Conservation (phyloP, 257 asterid species). For the Hygrophila difformis region DNA sequence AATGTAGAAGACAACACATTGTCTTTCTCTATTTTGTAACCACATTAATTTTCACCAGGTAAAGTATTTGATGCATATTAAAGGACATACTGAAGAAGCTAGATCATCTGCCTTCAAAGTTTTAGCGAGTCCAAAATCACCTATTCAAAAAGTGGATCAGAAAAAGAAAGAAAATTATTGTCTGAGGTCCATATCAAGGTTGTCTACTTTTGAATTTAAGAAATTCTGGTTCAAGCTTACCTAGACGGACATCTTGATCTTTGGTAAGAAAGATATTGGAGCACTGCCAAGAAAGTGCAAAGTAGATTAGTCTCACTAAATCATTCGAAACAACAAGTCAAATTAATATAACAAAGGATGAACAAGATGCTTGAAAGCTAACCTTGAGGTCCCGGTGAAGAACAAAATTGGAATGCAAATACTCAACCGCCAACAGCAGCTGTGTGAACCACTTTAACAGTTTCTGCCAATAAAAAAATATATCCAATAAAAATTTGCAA, state of each 20-base stretch:
- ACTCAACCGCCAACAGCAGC: slow-evolving; percentile 83
- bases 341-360: slow-evolving; percentile 12
- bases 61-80: slow-evolving; percentile 13
- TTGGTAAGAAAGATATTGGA: slow-evolving; percentile 95
- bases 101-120: slow-evolving; percentile 95
- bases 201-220: too few relatives aligned
- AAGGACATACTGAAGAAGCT: slow-evolving; percentile 91
- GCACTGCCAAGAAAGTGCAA: slow-evolving; percentile 51
- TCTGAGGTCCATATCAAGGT: slow-evolving; percentile 1
- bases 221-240: slow-evolving; percentile 31
- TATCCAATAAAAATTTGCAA: not conserved
- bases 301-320: slow-evolving; percentile 17
- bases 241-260: slow-evolving; percentile 89
- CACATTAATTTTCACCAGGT: slow-evolving; percentile 2
- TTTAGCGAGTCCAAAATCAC: slow-evolving; percentile 99
- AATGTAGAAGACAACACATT: not conserved
- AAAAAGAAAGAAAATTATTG: slow-evolving; percentile 6
- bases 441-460: slow-evolving; percentile 93
- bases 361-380: slow-evolving; percentile 12
- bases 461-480: slow-evolving; percentile 38
- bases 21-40: not conserved
- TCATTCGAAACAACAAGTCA: slow-evolving; percentile 7
- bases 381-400: slow-evolving; percentile 97
- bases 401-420: slow-evolving; percentile 91
- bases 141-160: slow-evolving; percentile 29